These are phyloP conservation scores for Prototheca stagnorum DNA, from an alignment of 163 green algal species.

Conservation along the genomic window DNA sequence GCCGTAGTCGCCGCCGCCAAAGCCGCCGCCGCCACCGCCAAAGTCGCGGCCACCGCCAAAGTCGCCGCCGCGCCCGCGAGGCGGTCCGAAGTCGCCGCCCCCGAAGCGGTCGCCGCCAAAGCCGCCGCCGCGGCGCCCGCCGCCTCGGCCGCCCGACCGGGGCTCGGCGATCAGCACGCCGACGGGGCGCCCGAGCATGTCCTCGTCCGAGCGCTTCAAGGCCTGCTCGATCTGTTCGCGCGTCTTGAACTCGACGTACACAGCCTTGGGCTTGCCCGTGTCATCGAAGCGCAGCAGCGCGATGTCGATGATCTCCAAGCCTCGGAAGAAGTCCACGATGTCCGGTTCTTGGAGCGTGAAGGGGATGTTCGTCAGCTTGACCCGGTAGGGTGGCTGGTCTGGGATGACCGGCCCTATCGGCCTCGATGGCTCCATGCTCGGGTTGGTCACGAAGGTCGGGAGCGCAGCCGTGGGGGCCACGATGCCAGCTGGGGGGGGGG, in stretches of 20 bases:
- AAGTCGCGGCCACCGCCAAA: too few species aligned
- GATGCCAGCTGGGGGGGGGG: too few species aligned
- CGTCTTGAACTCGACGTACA: constrained; percentile 21
- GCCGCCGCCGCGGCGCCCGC: too few species aligned
- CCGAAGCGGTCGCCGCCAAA: too few species aligned
- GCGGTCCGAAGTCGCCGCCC: too few species aligned
- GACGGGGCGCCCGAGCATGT: constrained; percentile 4
- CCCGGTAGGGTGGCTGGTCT: constrained; percentile 14
- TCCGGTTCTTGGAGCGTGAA: constrained; percentile 13
- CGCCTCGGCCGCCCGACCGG: too few species aligned
- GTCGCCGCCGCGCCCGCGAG: too few species aligned
- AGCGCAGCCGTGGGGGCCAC: too few species aligned
- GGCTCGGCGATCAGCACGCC: not conserved
- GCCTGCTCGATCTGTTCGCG: not conserved
- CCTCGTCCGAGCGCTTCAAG: constrained; percentile 1
- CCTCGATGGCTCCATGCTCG: too few species aligned
- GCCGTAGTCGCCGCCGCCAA: too few species aligned
- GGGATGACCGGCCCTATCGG: too few species aligned
- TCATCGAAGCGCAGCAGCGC: constrained; percentile 15
- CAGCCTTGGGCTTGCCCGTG: constrained; percentile 15
- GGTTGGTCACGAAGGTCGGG: not conserved
- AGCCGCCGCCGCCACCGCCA: too few species aligned
- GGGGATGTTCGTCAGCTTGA: constrained; percentile 16
- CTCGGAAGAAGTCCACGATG: constrained; percentile 13
- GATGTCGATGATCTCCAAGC: constrained; percentile 14